Percentiles rank a stretch among this genome's conserved stretches.
phyloP scores from a whole-genome alignment of 768 basidiomycete genomes.

The Tremella mesenterica region DNA sequence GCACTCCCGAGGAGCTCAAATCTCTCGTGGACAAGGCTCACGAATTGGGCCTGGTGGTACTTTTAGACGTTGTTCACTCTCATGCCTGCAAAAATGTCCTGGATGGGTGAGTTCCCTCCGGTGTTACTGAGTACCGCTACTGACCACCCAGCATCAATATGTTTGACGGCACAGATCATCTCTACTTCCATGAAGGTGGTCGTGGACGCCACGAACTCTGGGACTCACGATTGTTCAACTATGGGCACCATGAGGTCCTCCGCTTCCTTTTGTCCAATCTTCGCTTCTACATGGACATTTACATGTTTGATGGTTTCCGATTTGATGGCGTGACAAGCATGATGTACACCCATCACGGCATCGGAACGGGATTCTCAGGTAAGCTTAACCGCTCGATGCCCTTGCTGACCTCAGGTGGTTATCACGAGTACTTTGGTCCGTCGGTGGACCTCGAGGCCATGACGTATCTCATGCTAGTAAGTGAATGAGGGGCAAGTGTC shows the following conservation, averaged over 20 bases:
- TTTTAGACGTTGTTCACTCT: constrained; percentile 94
- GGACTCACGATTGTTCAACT: constrained; percentile 96
- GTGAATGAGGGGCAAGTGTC: constrained; percentile 36
- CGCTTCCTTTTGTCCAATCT: constrained; percentile 92
- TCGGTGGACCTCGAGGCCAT: constrained; percentile 78
- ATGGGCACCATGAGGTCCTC: constrained; percentile 84
- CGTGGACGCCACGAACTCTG: constrained; percentile 91
- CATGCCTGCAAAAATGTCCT: constrained; percentile 97
- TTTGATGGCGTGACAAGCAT: constrained; percentile 99
- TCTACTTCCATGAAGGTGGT: constrained; percentile 88
- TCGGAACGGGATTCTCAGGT: constrained; percentile 93
- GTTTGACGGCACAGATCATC: constrained; percentile 95
- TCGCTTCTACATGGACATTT: constrained; percentile 91
- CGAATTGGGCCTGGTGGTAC: constrained; percentile 79
- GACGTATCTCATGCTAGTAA: constrained; percentile 91
- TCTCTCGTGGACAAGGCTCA: constrained; percentile 93
- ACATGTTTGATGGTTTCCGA: constrained; percentile 91
- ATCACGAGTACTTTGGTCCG: constrained; percentile 94
- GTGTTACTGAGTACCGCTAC: background rate
- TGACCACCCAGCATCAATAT: constrained; percentile 55
- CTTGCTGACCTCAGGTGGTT: constrained; percentile 52
- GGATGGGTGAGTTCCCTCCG: constrained; percentile 56
- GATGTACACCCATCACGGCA: constrained; percentile 98
- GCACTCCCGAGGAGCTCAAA: constrained; percentile 88
- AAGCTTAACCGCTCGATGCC: background rate